Evolutionary conservation across 2,329 filamentous ascomycete genomes (phyloP).

Genomic region (Amesomyces nigricolor): DNA sequence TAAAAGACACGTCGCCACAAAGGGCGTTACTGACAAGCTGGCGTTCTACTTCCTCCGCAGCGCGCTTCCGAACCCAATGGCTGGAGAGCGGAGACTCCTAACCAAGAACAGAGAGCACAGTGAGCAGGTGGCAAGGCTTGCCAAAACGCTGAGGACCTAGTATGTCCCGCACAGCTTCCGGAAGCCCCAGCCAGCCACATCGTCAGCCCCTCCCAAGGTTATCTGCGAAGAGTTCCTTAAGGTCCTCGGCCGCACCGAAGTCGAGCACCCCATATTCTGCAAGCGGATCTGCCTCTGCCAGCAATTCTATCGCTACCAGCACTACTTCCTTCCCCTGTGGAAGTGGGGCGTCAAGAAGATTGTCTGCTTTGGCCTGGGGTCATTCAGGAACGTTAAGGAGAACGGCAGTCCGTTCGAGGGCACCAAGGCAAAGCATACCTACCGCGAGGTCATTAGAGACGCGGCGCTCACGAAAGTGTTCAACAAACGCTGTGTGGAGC

Average conservation of each 20-base stretch:
- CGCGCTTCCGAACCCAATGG: too few relatives aligned
- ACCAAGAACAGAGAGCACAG: too few relatives aligned
- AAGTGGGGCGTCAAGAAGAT: slow-evolving; percentile 16
- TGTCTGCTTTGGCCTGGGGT: slow-evolving; percentile 14
- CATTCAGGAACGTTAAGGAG: slow-evolving; percentile 5
- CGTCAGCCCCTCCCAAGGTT: neutral
- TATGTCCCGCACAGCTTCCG: too few relatives aligned
- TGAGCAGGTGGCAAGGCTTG: too few relatives aligned
- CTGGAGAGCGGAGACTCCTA: too few relatives aligned
- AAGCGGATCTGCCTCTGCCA: slow-evolving; percentile 8
- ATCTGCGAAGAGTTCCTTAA: slow-evolving; percentile 17
- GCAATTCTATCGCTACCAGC: slow-evolving; percentile 11
- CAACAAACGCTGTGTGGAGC: neutral
- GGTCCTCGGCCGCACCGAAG: slow-evolving; percentile 8
- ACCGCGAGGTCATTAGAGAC: neutral
- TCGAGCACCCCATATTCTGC: slow-evolving; percentile 14
- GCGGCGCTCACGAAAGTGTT: neutral
- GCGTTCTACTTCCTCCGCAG: too few relatives aligned
- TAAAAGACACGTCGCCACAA: too few relatives aligned
- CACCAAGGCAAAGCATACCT: neutral
- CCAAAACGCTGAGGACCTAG: too few relatives aligned
- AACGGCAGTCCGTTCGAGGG: slow-evolving; percentile 6
- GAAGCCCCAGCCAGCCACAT: too few relatives aligned
- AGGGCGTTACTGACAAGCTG: too few relatives aligned
- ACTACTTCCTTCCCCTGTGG: slow-evolving; percentile 13